Base-by-base conservation (phyloP, 257 asterid genomes). In the Salvia hispanica region DNA sequence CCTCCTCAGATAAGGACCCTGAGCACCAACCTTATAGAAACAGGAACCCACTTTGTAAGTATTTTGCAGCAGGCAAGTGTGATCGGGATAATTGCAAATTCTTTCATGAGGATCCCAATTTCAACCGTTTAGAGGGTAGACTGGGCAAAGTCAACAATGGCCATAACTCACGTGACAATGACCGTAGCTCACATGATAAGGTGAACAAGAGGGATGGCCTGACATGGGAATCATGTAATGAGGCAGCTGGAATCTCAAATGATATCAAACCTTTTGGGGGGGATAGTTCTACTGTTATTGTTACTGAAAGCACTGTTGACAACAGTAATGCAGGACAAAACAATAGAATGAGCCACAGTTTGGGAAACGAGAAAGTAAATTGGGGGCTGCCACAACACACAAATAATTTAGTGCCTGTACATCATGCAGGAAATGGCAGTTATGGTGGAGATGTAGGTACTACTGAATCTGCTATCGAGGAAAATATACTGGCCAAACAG, bases 1-100 rank as follows among this genome's bases (percentile, higher is more conserved):
- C 76, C 33, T 79, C 88, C 69, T 69, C 69, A 21, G 83, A 25
- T 25, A 25, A 25, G 31, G 31, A 25, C 31, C 31, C 31, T 25
- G 31, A 25, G 31, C 31, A 25, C 31, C 1, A 25, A 25, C 31
- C 77, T 13, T 67, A 55, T 62, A 81, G 69, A 78, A 59, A 69
- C 15, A 82, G 79, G 74, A 86, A 66, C 72, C 72, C 79, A 4
- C 16, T 80, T 25, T 91, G 98, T 87, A 89, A 83, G 80, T 91
- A 69, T 75, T 91, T 89, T 72, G 86, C 84, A 7, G 94, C 86
- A 5, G 98, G 96, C 33, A 87, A 79, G 61, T 91, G 98, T 71
- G 83, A 80, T 28, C 77, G 90, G 57, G 83, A 71, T 57, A 79
- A 84, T 73, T 91, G 96, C 80, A 78, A 80, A 78, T 91, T 87